Evolutionary conservation across 495 filamentous ascomycete genomes (phyloP), one percentile per base, ranked within the genome.

Genomic region (Penicillium flavigenum): DNA sequence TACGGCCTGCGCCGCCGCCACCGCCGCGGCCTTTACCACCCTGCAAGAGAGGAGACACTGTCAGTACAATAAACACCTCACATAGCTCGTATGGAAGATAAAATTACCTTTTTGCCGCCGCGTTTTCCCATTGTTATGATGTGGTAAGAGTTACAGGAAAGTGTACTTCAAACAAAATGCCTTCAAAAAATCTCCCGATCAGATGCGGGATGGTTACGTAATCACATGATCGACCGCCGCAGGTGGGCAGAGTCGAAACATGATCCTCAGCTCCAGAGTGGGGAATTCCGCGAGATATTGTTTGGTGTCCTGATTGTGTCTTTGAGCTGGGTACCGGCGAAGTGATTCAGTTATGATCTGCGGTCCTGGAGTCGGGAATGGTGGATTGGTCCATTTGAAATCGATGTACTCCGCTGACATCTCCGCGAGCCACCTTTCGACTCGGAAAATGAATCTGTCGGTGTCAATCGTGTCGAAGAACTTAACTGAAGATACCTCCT

Each of bases 101-200:
- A 24, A 34, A 49, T 44, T 61, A 74, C 73, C 64, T 73, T 74
- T 50, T 69, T 76, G 46, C 70, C 70, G 51, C 69, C 71, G 41
- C 71, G 59, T 66, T 74, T 74, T 47, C 72, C 72, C 73, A 76
- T 76, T 59, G 58, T 65, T 34, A 34, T 46, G 17, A 22, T 46
- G 27, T 55, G 43, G 14, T 47, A 19, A 12, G 42, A 17, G 9
- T 24, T 39, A 27, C 3, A 32, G 14, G 32, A 47, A 36, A 46
- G 53, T 47, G 32, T 29, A 41, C 42, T 47, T 41, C 44, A 27
- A 47, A 29, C 53, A 39, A 39, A 53, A 39, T 17, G 43, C 44
- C 20, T 11, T 22, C 43, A 47, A 47, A 47, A 55, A 55, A 55
- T 46, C 42, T 46, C 53, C 53, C 31, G 51, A 39, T 50, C 32